Percentiles rank a stretch among this genome's conserved stretches.
Evolutionary conservation across 2,329 filamentous ascomycete genomes (phyloP).

Genomic region (Aspergillus sp.): DNA sequence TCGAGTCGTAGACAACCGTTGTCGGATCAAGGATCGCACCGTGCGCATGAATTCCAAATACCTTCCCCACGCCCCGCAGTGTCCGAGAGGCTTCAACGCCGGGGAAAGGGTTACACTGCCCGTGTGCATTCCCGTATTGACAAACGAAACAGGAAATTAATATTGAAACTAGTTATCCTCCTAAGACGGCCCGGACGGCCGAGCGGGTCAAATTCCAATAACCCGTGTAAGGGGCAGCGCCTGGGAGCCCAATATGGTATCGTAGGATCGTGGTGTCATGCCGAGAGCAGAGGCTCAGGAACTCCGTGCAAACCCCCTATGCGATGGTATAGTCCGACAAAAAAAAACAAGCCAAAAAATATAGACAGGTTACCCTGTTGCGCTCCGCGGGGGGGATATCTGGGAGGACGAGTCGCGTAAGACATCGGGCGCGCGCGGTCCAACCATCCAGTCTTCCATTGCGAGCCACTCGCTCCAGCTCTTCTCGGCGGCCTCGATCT

Average conservation of each 20-base stretch:
- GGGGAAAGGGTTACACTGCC: not conserved
- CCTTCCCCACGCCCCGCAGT: too few species aligned
- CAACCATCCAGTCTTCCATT: conserved; percentile 99
- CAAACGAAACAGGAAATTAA: not conserved
- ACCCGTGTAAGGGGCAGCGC: too few species aligned
- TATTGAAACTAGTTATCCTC: not conserved
- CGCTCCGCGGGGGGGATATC: conserved; percentile 22
- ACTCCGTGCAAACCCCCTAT: not conserved
- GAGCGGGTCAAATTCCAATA: not conserved
- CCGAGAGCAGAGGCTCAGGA: not conserved
- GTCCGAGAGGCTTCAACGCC: too few species aligned
- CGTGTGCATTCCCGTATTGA: not conserved
- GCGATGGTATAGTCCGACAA: not conserved
- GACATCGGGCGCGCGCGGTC: conserved; percentile 57
- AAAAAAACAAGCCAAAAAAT: not conserved
- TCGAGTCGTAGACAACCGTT: too few species aligned
- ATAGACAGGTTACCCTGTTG: conserved; percentile 14
- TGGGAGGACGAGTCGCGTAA: conserved; percentile 31
- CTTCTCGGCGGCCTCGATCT: conserved; percentile 73
- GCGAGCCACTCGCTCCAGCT: conserved; percentile 92
- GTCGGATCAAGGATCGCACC: too few species aligned
- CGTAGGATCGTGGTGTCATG: conserved; percentile 10
- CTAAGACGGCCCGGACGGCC: not conserved
- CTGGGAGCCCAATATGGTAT: too few species aligned
- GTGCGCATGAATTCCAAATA: too few species aligned